Base-by-base conservation (phyloP, 306 rosid species). In the Cucurbita ficifolia region DNA sequence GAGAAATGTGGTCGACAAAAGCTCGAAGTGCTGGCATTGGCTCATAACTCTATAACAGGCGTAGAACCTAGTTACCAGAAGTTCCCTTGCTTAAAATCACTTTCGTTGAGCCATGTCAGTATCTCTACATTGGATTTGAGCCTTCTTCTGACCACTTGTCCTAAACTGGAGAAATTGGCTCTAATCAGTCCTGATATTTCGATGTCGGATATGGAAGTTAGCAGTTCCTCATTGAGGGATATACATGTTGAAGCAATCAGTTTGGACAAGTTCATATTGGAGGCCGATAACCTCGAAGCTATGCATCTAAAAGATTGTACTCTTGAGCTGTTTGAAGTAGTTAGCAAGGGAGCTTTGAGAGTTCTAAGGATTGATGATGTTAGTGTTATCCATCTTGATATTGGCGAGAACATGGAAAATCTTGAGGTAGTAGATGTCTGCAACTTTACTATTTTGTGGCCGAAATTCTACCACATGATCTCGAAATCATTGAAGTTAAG, bases 51-150 rank as follows among this genome's bases (percentile, higher is more conserved):
- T 4, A 85, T 92, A 61, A 76, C 80, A 1, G 96, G 96, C 22
- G 86, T 92, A 77, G 89, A 92, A 71, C 96, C 97, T 11, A 83
- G 82, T 77, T 88, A 81, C 81, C 96, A 86, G 80, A 87, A 86
- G 53, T 89, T 92, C 61, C 95, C 89, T 56, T 78, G 88, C 76
- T 82, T 92, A 90, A 92, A 84, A 80, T 92, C 88, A 2, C 89
- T 89, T 64, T 88, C 90, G 0, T 65, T 92, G 64, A 86, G 88
- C 68, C 73, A 76, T 84, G 86, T 88, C 70, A 86, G 85, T 50
- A 84, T 92, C 70, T 89, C 96, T 1, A 90, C 92, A 0, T 79
- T 86, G 87, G 95, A 92, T 81, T 84, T 92, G 84, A 84, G 84
- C 80, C 89, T 89, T 75, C 77, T 92, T 83, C 81, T 88, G 35